Percentiles rank a stretch among this genome's conserved stretches.
Conservation (phyloP, 495 filamentous ascomycete genomes). For the Aspergillus bertholletiae region DNA sequence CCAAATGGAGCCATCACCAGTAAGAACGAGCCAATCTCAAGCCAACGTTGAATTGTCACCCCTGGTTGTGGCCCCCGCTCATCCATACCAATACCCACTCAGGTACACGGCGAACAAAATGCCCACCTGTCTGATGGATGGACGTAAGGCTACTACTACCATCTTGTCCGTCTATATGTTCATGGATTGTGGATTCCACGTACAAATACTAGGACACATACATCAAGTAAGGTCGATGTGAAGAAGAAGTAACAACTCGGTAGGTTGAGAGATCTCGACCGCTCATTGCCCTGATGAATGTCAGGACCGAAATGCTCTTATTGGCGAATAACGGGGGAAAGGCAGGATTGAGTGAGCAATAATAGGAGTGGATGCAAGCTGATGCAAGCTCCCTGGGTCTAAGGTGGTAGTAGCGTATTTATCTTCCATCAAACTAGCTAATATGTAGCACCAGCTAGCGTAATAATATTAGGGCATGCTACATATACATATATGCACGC, state of each 20-base stretch:
- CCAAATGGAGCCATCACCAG: neutral
- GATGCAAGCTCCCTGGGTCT: neutral
- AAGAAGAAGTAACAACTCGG: neutral
- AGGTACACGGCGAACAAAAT: too few species aligned
- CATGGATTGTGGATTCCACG: neutral
- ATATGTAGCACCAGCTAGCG: neutral
- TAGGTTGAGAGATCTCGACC: neutral
- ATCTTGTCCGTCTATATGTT: neutral
- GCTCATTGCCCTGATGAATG: neutral
- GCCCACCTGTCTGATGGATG: neutral
- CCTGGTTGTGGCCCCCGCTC: neutral
- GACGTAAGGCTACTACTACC: too few species aligned
- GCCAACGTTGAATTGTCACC: neutral
- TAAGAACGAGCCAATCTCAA: neutral
- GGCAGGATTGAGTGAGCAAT: neutral
- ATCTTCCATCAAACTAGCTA: neutral
- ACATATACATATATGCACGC: neutral
- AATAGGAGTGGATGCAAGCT: slow-evolving; percentile 1
- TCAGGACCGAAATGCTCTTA: neutral
- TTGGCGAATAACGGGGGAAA: neutral
- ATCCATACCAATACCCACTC: neutral
- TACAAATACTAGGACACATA: neutral
- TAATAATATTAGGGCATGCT: neutral
- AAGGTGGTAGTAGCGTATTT: neutral
- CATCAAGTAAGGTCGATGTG: neutral